Base-by-base conservation (phyloP, 495 filamentous ascomycete species). In the Bacidia gigantensis region DNA sequence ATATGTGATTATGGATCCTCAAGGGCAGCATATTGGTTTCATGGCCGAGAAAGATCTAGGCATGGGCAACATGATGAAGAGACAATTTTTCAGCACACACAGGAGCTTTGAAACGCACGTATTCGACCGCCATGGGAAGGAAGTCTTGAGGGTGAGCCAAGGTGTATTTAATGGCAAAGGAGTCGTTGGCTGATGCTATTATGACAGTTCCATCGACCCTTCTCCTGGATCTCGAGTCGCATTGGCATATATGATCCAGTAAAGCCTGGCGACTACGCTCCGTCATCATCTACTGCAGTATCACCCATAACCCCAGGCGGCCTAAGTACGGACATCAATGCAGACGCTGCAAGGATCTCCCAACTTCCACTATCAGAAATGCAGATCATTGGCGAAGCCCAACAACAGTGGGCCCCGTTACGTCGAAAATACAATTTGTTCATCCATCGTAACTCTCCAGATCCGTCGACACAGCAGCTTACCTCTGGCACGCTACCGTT, bases 1-100 rank as follows among this genome's bases (percentile, higher is more conserved):
- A 60, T 86, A 86, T 59, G 72, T 82, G 24, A 83, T 86, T 46
- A 76, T 84, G 74, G 76, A 83, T 68, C 78, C 77, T n/a, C 67
- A 75, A 26, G 82, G 82, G 5, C 76, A 78, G 26, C 80, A 83
- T 54, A 69, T 86, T 46, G 82, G 82, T 14, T 84, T 80, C 56
- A 76, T 86, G 64, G 80, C 80, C 21, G 82, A 86, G 62, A 74
- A 75, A 56, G 82, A 83, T 49, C 71, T 73, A 49, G 78, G 81
- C 0, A 66, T 84, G 52, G 76, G 66, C 1, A 75, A 66, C 45
- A 68, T 73, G 51, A 66, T 84, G 61, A 72, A 75, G 40, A 66
- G 82, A 41, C 82, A 84, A 62, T 75, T 76, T 74, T 78, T 81
- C 46, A 69, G 68, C 26, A 84, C 82, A 2, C 80, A 84, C 56